Evolutionary conservation across 225 moss, liverwort and hornwort genomes (phyloP).

Genomic region (Neckera pumila): DNA sequence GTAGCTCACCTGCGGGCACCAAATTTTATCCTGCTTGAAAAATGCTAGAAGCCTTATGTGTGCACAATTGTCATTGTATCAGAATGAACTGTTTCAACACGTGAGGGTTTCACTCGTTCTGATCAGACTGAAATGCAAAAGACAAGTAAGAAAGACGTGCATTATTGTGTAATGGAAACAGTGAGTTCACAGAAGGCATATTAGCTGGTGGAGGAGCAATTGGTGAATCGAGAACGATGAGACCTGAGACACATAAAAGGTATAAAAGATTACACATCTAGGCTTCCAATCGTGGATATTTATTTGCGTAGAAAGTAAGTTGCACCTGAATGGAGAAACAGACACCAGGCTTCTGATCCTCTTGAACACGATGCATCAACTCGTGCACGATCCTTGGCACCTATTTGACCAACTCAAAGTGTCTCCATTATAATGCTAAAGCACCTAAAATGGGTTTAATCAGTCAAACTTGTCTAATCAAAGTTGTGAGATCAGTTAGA

Average conservation of each 20-base stretch:
- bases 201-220: not conserved
- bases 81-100: not conserved
- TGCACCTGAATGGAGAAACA: slow-evolving; percentile 61
- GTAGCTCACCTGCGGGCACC: slow-evolving; percentile 58
- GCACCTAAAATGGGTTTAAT: not conserved
- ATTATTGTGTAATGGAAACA: not conserved
- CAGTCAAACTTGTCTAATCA: not conserved
- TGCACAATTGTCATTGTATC: not conserved
- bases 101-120: not conserved
- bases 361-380: slow-evolving; percentile 51
- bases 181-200: not conserved
- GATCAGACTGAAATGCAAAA: not conserved
- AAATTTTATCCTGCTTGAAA: not conserved
- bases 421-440: not conserved
- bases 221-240: not conserved
- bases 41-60: not conserved
- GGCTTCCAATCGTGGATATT: not conserved
- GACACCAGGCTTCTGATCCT: slow-evolving; percentile 23
- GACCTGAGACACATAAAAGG: not conserved
- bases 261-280: not conserved
- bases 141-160: not conserved
- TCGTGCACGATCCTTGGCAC: slow-evolving; percentile 64
- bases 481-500: not conserved
- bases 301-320: not conserved
- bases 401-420: slow-evolving; percentile 5